phyloP scores from a whole-genome alignment of 495 filamentous ascomycete species.

The Penicillium antarcticum region DNA sequence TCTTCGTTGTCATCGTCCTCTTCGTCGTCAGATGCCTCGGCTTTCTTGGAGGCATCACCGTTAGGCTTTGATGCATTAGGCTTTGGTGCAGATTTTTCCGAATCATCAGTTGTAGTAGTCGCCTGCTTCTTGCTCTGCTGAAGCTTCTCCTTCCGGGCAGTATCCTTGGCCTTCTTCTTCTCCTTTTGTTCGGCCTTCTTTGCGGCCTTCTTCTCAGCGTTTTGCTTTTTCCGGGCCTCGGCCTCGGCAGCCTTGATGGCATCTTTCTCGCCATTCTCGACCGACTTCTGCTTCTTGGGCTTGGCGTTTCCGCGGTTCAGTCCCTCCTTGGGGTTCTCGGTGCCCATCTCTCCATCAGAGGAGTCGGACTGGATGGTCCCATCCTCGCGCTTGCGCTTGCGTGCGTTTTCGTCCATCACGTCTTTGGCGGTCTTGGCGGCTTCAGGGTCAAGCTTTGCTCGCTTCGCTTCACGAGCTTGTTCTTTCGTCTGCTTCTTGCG shows the following conservation, averaged over 20 bases:
- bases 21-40: constrained; percentile 19
- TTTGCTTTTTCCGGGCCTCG: constrained; percentile 39
- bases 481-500: constrained; percentile 86
- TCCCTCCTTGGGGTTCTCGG: constrained; percentile 40
- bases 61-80: constrained; percentile 19
- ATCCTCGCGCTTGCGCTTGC: constrained; percentile 64
- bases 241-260: constrained; percentile 34
- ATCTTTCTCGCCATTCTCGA: constrained; percentile 25
- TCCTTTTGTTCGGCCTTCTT: constrained; percentile 50
- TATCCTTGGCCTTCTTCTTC: constrained; percentile 45
- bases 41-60: constrained; percentile 29
- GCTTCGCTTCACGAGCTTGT: constrained; percentile 69
- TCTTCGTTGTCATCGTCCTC: constrained; percentile 29
- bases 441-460: constrained; percentile 83
- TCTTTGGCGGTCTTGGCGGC: constrained; percentile 78
- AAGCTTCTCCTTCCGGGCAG: constrained; percentile 41
- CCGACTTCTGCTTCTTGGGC: constrained; percentile 24
- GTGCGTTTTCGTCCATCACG: constrained; percentile 74
- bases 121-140: constrained; percentile 38
- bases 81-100: constrained; percentile 17
- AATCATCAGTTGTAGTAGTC: constrained; percentile 8
- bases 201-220: constrained; percentile 47
- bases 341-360: constrained; percentile 43
- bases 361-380: constrained; percentile 40
- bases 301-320: constrained; percentile 35